Evolutionary conservation across 129 eudicot genomes (phyloP), one percentile per base, ranked within the genome.

Genomic region (Chrysanthemum makinoi): DNA sequence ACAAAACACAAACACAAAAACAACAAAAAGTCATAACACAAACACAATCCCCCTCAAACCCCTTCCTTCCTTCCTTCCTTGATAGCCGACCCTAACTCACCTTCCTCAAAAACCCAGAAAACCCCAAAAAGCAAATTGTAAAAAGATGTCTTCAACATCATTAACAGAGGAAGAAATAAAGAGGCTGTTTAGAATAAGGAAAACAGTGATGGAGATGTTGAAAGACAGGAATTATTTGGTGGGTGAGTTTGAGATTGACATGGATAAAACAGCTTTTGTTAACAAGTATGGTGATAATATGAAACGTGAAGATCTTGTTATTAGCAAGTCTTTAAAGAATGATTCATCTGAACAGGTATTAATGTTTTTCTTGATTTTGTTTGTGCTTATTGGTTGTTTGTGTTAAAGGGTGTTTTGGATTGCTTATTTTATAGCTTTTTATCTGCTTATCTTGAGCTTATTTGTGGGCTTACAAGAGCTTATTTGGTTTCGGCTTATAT

Each of bases 191-290:
- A 86, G 98, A 72, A 87, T 87, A 22, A 68, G 96, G 73, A 87
- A 69, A 70, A 89, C 95, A 22, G 85, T 89, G 72, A 87, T 89
- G 96, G 86, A 85, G 77, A 92, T 92, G 96, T 54, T 92, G 73
- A 80, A 62, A 51, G 98, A 92, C 69, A 78, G 98, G 51, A 81
- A 81, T 8, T 92, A 92, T 76, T 30, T 30, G 4, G 35, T 30
- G 35, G 6, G 35, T 30, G 35, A 3, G 30, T 28, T 70, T 54
- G 98, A 93, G 80, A 55, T 87, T 49, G 86, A 89, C 72, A 85
- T 89, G 98, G 79, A 89, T 14, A 93, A 53, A 69, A 15, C 76
- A 33, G 86, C 82, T 76, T 93, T 93, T 44, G 11, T 89, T 69
- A 51, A 72, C 5, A 92, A 87, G 73, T 87, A 83, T 72, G 96